Evolutionary conservation across 192 early-diverging fungal species (phyloP), one percentile per base, ranked within the genome.

Genomic region (Linderina pennispora): DNA sequence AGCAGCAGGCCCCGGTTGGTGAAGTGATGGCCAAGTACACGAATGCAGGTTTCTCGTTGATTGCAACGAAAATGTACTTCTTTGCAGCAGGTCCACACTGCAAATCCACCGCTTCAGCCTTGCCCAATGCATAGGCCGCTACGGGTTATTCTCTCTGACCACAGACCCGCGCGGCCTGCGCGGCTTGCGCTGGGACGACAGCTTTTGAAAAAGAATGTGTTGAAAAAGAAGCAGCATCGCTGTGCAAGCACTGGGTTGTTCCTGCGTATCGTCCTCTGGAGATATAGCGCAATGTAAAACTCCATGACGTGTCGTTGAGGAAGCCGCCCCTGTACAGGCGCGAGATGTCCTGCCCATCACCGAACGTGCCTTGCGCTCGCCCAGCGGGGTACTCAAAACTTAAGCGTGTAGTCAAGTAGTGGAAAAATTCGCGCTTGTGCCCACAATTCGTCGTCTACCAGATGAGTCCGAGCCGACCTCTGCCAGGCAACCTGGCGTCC

Each of bases 261-360:
- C 1, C 23, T 15, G 26, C 63, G 68, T 53, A 65, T 39, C 40
- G 21, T 58, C 68, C 43, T 71, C 68, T 42, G 50, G 43, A 24
- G 23, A 65, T 70, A 41, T 64, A 88, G 72, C 79, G 84, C 40
- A 91, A 58, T 58, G 36, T 85, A 89, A 58, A 92, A 90, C 49
- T 95, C 92, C 45, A 95, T 87, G 25, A 91, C 1, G 81, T 85
- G 68, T 95, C 92, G 69, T 95, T 95, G 34, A 95, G 70, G 59
- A 87, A 95, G 60, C 89, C 81, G 22, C 77, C 83, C 20, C 70
- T 61, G 25, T 79, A 53, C 44, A 92, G 59, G 18, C 90, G 71
- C 19, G 50, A 45, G 9, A 79, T 59, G 53, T 95, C 92, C 4
- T 68, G 4, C 66, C 67, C 0, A 66, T 68, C 1, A 94, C 62